These are phyloP conservation scores for Coix lacrymajobi DNA, from an alignment of 176 grass and related monocot species.

Conservation along the genomic window DNA sequence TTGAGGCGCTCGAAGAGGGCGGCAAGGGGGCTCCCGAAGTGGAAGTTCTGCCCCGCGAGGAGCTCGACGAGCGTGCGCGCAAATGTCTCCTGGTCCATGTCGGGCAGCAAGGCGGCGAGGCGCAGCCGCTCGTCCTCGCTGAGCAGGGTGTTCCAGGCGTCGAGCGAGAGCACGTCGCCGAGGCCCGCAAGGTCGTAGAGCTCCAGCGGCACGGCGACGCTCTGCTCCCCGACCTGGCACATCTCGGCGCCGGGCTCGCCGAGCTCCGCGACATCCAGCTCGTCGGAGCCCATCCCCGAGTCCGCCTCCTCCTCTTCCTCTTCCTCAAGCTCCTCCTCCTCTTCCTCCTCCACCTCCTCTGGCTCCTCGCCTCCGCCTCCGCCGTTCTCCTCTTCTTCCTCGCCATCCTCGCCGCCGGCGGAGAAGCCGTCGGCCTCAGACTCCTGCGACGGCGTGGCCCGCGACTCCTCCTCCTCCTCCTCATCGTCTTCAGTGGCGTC, in stretches of 20 bases:
- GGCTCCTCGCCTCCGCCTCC: neutral
- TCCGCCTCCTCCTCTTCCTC: constrained; percentile 49
- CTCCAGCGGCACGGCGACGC: constrained; percentile 44
- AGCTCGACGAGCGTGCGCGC: constrained; percentile 63
- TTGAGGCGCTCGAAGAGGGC: constrained; percentile 50
- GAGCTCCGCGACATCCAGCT: constrained; percentile 47
- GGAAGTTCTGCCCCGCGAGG: constrained; percentile 59
- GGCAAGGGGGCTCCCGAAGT: constrained; percentile 67
- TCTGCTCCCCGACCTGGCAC: constrained; percentile 75
- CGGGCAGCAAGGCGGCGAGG: constrained; percentile 60
- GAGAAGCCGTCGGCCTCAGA: constrained; percentile 37
- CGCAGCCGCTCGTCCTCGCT: constrained; percentile 60
- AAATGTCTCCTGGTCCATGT: constrained; percentile 83
- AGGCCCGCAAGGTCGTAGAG: constrained; percentile 52
- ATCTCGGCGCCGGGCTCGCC: constrained; percentile 47
- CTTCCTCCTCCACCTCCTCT: constrained; percentile 18
- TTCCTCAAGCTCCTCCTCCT: neutral
- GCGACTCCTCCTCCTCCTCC: constrained; percentile 33
- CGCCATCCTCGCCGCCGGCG: constrained; percentile 20
- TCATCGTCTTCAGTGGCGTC: constrained; percentile 48
- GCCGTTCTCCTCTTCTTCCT: constrained; percentile 25
- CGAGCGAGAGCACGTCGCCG: constrained; percentile 46
- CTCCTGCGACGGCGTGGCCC: constrained; percentile 43
- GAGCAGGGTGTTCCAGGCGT: constrained; percentile 75
- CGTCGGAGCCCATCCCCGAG: constrained; percentile 73